phyloP scores from a whole-genome alignment of 2,329 filamentous ascomycete species.

The Colletotrichum liriopes region DNA sequence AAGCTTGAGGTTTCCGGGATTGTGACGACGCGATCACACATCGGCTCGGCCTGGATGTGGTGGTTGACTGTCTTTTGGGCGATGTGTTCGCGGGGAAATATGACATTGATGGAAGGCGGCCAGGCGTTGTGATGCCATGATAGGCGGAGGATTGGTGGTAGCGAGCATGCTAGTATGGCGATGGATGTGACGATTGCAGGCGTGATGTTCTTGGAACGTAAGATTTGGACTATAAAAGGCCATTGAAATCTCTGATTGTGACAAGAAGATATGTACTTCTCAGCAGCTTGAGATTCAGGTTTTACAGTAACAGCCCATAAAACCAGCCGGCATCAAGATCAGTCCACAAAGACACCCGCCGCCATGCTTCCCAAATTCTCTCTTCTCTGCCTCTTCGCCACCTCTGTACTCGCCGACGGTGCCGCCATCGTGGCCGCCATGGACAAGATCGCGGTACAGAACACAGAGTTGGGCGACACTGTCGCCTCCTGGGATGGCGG shows the following conservation, averaged over 20 bases:
- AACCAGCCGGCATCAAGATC: not conserved
- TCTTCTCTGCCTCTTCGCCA: slow-evolving; percentile 39
- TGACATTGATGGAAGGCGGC: slow-evolving; percentile 17
- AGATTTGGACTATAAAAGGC: slow-evolving; percentile 18
- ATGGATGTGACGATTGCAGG: not conserved
- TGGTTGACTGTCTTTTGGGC: not conserved
- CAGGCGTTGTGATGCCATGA: not conserved
- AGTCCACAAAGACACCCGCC: not conserved
- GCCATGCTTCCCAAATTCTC: slow-evolving; percentile 40
- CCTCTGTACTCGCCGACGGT: slow-evolving; percentile 51
- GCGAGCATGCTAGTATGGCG: not conserved
- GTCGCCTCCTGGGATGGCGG: slow-evolving; percentile 57
- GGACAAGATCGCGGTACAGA: slow-evolving; percentile 52
- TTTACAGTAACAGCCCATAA: not conserved
- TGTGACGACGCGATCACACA: slow-evolving; percentile 25
- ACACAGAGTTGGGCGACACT: slow-evolving; percentile 52
- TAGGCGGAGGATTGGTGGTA: slow-evolving; percentile 6
- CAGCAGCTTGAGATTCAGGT: not conserved
- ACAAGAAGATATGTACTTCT: not conserved
- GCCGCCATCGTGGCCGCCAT: slow-evolving; percentile 55
- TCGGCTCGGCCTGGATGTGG: slow-evolving; percentile 7
- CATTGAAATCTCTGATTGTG: not conserved
- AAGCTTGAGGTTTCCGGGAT: not conserved
- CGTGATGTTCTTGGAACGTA: not conserved
- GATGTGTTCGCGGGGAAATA: slow-evolving; percentile 21